Evolutionary conservation across 495 filamentous ascomycete species (phyloP).

Genomic region (Halenospora varia): DNA sequence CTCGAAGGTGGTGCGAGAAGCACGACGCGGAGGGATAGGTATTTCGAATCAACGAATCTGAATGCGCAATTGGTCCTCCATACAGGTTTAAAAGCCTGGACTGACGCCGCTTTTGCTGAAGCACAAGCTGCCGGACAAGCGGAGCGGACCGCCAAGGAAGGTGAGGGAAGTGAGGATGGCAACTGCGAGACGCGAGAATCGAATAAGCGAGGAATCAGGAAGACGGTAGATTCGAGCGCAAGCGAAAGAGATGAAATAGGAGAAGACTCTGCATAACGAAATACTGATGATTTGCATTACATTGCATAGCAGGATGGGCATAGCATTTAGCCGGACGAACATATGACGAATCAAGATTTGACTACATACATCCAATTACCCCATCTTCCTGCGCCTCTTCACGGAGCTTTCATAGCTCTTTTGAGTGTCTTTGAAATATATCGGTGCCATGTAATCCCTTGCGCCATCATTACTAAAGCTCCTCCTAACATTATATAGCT

Average conservation of each 20-base stretch:
- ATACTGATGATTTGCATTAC: not conserved
- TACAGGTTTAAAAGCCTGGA: slow-evolving; percentile 67
- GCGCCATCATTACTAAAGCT: too few species aligned
- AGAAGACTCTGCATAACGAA: too few species aligned
- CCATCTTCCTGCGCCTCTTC: too few species aligned
- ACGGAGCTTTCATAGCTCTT: too few species aligned
- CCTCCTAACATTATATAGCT: too few species aligned
- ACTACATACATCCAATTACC: too few species aligned
- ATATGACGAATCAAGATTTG: too few species aligned
- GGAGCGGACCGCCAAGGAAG: not conserved
- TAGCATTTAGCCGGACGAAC: not conserved
- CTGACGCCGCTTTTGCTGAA: slow-evolving; percentile 32
- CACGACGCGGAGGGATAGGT: slow-evolving; percentile 68
- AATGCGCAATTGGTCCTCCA: slow-evolving; percentile 59
- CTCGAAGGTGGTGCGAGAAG: slow-evolving; percentile 75
- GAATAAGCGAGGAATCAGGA: not conserved
- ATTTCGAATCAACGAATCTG: slow-evolving; percentile 67
- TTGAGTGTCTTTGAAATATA: too few species aligned
- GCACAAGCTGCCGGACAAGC: too few species aligned
- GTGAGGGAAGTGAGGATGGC: not conserved
- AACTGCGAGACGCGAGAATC: too few species aligned
- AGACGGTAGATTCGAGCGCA: not conserved
- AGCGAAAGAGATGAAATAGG: not conserved
- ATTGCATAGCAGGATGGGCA: not conserved
- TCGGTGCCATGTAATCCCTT: too few species aligned